Conservation (phyloP, 2,329 filamentous ascomycete genomes). For the Xylaria sp. region DNA sequence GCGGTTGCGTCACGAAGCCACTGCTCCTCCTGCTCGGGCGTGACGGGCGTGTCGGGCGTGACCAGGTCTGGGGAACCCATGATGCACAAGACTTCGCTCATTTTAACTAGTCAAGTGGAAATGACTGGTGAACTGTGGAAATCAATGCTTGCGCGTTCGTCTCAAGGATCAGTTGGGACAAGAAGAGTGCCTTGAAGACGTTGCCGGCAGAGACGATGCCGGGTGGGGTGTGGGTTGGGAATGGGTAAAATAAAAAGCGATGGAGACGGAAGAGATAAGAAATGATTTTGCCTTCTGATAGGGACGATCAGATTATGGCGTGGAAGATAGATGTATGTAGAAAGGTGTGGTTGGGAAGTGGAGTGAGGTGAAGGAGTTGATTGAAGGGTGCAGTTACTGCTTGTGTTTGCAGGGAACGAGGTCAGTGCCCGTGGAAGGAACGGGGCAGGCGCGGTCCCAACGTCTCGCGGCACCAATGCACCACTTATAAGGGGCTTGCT, state of each 20-base stretch:
- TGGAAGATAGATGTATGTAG: not conserved
- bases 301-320: not conserved
- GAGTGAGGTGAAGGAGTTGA: not conserved
- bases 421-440: slow-evolving; percentile 5
- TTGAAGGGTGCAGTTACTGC: not conserved
- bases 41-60: too few relatives aligned
- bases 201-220: not conserved
- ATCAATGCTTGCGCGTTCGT: not conserved
- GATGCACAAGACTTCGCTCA: not conserved
- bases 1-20: too few relatives aligned
- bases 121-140: not conserved
- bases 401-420: slow-evolving; percentile 1
- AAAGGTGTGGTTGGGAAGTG: slow-evolving; percentile 1
- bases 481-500: not conserved
- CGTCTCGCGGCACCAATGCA: not conserved
- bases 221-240: not conserved
- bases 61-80: not conserved
- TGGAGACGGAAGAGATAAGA: not conserved
- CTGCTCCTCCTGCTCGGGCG: too few relatives aligned
- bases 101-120: not conserved
- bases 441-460: not conserved
- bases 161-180: not conserved
- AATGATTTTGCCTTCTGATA: not conserved
- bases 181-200: not conserved
- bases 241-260: too few relatives aligned